A percentile compares a stretch with the other conserved stretches of the same genome.
phyloP scores from a whole-genome alignment of 2,329 filamentous ascomycete genomes.

The Eutypa lata region DNA sequence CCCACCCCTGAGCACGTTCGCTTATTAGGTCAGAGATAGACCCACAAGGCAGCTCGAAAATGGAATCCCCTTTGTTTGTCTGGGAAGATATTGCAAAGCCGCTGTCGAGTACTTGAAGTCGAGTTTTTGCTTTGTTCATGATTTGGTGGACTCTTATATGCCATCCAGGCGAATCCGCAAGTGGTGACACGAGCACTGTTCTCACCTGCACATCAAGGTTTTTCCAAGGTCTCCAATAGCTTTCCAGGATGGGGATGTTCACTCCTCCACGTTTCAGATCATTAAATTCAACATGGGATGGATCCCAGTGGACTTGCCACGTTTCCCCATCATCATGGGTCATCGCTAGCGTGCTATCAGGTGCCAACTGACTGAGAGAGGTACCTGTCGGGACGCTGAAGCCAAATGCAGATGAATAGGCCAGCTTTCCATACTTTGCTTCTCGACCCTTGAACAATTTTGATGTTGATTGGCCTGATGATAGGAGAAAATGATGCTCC shows the following conservation, averaged over 20 bases:
- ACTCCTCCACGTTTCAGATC: neutral
- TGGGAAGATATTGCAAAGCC: constrained; percentile 3
- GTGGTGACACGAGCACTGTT: constrained; percentile 1
- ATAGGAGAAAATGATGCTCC: constrained; percentile 41
- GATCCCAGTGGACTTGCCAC: constrained; percentile 16
- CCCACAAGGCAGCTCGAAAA: neutral
- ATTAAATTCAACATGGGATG: neutral
- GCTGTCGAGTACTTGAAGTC: neutral
- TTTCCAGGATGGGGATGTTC: neutral
- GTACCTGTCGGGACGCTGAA: constrained; percentile 41
- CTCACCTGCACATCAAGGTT: neutral
- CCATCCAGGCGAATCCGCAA: constrained; percentile 2
- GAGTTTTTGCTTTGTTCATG: neutral
- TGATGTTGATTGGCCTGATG: constrained; percentile 35
- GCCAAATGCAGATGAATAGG: constrained; percentile 45
- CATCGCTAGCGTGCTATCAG: constrained; percentile 28
- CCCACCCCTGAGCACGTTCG: neutral
- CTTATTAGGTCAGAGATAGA: neutral
- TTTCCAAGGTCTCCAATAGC: constrained; percentile 4
- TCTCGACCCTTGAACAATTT: constrained; percentile 37
- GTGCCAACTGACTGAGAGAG: constrained; percentile 31
- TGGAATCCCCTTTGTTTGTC: neutral
- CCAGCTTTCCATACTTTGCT: constrained; percentile 46
- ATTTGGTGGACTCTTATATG: constrained; percentile 1
- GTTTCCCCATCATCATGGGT: constrained; percentile 29